phyloP scores from a whole-genome alignment of 164 flowering plant genomes.

The Nelumbo lutea region DNA sequence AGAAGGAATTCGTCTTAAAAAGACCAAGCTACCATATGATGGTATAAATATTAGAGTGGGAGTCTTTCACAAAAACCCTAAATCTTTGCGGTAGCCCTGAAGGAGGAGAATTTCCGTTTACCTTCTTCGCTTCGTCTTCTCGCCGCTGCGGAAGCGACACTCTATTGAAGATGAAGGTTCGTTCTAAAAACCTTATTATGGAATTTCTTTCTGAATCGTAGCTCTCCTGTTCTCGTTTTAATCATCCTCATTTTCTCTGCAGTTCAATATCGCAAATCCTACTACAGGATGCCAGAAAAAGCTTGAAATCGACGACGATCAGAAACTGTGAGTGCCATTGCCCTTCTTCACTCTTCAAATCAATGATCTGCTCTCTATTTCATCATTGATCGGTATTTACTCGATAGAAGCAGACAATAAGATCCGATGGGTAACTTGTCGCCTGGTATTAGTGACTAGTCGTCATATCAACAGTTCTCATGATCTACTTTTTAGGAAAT shows the following conservation, averaged over 20 bases:
- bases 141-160: neutral
- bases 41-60: no score
- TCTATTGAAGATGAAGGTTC: conserved; percentile 12
- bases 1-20: no score
- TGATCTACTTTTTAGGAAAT: no score
- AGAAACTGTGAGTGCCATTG: conserved; percentile 26
- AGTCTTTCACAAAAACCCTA: no score
- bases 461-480: no score
- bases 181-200: neutral
- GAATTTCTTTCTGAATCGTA: neutral
- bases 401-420: neutral
- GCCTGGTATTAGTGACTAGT: no score
- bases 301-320: conserved; percentile 33
- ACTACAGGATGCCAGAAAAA: conserved; percentile 38
- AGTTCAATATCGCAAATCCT: conserved; percentile 37
- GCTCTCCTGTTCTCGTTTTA: neutral
- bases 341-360: neutral
- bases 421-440: neutral
- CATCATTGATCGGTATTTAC: no score
- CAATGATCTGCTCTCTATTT: neutral
- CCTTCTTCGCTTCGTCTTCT: neutral
- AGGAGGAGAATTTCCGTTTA: no score
- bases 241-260: conserved; percentile 6
- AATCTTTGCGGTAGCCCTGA: no score
- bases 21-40: no score